Conservation (phyloP, 306 rosid genomes). For the Cucumis cinereus region DNA sequence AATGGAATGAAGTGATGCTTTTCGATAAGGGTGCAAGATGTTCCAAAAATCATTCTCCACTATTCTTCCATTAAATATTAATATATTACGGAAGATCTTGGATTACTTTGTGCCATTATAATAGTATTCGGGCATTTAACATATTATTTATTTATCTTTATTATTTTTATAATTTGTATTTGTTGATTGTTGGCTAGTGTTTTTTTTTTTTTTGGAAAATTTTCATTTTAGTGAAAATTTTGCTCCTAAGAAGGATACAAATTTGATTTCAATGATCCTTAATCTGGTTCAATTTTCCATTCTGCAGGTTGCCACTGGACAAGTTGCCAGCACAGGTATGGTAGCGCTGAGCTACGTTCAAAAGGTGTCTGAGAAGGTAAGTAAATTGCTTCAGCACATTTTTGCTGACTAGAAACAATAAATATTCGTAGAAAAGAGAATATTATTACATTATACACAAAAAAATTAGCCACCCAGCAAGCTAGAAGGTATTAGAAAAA, state of each 20-base stretch:
- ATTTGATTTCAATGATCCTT: not conserved
- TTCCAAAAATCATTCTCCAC: not conserved
- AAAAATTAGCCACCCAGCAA: not conserved
- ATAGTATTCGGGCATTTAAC: not conserved
- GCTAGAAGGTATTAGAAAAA: not conserved
- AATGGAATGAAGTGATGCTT: not conserved
- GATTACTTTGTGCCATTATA: not conserved
- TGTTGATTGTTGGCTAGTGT: not conserved
- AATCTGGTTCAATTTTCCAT: not conserved
- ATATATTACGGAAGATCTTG: not conserved
- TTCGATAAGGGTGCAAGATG: not conserved
- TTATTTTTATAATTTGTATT: no score
- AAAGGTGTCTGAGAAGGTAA: conserved; percentile 90
- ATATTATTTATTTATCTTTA: not conserved
- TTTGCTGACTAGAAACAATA: not conserved
- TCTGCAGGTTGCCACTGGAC: conserved; percentile 87
- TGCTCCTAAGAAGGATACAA: not conserved
- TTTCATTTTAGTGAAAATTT: not conserved
- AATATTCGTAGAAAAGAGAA: not conserved
- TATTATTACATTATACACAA: not conserved
- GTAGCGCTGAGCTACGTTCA: conserved; percentile 91
- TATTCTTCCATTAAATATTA: not conserved
- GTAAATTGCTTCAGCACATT: conserved; percentile 9
- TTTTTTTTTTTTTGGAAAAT: not conserved
- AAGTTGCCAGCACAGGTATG: conserved; percentile 93